Conservation (phyloP, 2,329 filamentous ascomycete genomes). For the Diaporthe ilicicola region DNA sequence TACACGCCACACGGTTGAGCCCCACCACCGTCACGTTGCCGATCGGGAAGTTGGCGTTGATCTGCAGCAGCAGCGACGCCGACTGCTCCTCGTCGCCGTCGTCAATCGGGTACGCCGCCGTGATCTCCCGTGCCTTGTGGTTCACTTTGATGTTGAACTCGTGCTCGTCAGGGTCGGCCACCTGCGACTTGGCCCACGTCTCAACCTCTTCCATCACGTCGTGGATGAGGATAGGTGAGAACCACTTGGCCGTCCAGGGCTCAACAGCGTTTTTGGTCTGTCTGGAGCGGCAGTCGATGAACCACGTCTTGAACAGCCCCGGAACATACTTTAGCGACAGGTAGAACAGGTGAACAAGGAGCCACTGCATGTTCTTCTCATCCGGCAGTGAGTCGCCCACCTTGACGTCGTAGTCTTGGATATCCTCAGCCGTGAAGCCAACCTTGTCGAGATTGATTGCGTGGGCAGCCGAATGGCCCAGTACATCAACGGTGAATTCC, state of each 20-base stretch:
- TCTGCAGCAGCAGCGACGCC: conserved; percentile 81
- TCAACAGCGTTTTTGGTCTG: conserved; percentile 84
- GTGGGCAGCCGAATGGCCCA: conserved; percentile 79
- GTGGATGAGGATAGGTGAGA: conserved; percentile 75
- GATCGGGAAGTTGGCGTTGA: conserved; percentile 86
- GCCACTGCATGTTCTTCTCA: conserved; percentile 81
- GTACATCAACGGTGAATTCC: conserved; percentile 82
- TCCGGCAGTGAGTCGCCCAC: conserved; percentile 65
- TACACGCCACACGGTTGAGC: conserved; percentile 84
- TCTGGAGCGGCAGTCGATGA: conserved; percentile 79
- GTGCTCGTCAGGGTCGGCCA: conserved; percentile 59
- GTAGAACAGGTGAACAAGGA: conserved; percentile 88
- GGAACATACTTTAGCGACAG: conserved; percentile 80
- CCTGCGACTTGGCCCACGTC: conserved; percentile 68
- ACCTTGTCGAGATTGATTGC: conserved; percentile 78
- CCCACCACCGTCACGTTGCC: conserved; percentile 79
- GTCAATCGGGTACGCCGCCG: conserved; percentile 79
- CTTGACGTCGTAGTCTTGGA: conserved; percentile 61
- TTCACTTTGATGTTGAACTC: conserved; percentile 75
- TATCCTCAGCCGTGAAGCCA: conserved; percentile 65
- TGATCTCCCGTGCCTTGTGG: conserved; percentile 76
- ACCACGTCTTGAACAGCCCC: conserved; percentile 84
- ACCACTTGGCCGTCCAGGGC: conserved; percentile 84
- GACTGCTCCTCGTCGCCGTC: conserved; percentile 74
- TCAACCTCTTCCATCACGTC: conserved; percentile 73